Conservation (phyloP, 2,329 filamentous ascomycete genomes). For the Chaetomium globosum region DNA sequence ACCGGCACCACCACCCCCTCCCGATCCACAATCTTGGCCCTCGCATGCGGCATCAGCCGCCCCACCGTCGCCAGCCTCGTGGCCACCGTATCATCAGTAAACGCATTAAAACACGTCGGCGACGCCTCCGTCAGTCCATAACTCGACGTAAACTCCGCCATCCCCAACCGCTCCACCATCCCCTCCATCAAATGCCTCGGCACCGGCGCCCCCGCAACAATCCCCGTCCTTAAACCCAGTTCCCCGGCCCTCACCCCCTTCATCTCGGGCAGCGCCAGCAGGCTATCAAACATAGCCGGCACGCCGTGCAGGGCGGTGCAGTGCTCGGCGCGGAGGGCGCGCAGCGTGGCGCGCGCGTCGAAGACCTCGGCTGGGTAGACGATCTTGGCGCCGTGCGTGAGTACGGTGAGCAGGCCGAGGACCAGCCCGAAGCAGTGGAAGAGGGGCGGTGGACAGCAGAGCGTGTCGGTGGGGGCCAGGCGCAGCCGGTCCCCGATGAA, state of each 20-base stretch:
- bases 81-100: slow-evolving; percentile 70
- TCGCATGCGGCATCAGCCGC: slow-evolving; percentile 72
- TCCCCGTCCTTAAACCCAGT: slow-evolving; percentile 68
- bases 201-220: slow-evolving; percentile 77
- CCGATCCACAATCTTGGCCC: slow-evolving; percentile 75
- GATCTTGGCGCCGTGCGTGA: slow-evolving; percentile 75
- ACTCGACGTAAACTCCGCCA: slow-evolving; percentile 72
- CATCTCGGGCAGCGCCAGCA: slow-evolving; percentile 52
- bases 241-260: slow-evolving; percentile 46
- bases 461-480: slow-evolving; percentile 64
- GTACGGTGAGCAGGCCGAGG: slow-evolving; percentile 69
- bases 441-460: slow-evolving; percentile 80
- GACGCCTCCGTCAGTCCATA: slow-evolving; percentile 77
- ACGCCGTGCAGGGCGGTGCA: slow-evolving; percentile 80
- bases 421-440: slow-evolving; percentile 88
- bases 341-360: slow-evolving; percentile 66
- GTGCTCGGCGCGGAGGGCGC: slow-evolving; percentile 65
- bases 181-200: slow-evolving; percentile 74
- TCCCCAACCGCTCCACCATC: slow-evolving; percentile 70
- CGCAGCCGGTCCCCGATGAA: slow-evolving; percentile 76
- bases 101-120: slow-evolving; percentile 79
- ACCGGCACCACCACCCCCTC: slow-evolving; percentile 67
- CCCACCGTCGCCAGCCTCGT: slow-evolving; percentile 72
- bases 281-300: slow-evolving; percentile 79
- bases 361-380: slow-evolving; percentile 77